These are phyloP conservation scores for Xerocomellus chrysenteron DNA, from an alignment of 768 basidiomycete species.

Conservation along the genomic window DNA sequence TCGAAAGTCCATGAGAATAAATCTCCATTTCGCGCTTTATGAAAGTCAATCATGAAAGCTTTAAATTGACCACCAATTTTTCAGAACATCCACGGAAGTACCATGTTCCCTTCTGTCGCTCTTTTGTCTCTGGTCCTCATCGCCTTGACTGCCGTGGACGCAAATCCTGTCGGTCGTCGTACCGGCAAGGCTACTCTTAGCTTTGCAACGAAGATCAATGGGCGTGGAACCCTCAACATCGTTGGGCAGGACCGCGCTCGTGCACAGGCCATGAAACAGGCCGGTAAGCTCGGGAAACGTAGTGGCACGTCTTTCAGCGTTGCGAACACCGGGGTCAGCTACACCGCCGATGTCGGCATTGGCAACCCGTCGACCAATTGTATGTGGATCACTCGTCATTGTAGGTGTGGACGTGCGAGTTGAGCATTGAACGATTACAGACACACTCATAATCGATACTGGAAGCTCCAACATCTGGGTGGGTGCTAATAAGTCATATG, in stretches of 20 bases:
- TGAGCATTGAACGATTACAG: constrained; percentile 2
- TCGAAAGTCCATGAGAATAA: no score
- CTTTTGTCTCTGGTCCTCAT: background rate
- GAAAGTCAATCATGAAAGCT: no score
- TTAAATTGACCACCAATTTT: no score
- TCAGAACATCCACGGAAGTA: background rate
- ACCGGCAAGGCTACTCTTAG: constrained; percentile 2
- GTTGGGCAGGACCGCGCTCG: constrained; percentile 15
- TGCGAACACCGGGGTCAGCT: constrained; percentile 23
- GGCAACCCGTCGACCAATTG: constrained; percentile 27
- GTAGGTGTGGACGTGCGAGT: background rate
- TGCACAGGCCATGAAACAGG: constrained; percentile 5
- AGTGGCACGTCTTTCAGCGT: background rate
- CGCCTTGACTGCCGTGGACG: background rate
- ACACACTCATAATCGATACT: constrained; percentile 19
- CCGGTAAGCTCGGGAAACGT: constrained; percentile 2
- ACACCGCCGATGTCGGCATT: constrained; percentile 28
- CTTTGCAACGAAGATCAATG: constrained; percentile 13
- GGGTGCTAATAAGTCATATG: constrained; percentile 19
- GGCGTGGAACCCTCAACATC: constrained; percentile 6
- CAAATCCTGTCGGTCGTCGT: background rate
- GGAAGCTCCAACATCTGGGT: constrained; percentile 26
- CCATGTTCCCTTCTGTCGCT: background rate
- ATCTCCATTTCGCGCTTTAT: no score
- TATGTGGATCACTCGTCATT: constrained; percentile 6